Percentiles rank a stretch among this genome's conserved stretches.
Conservation (phyloP, 2,329 filamentous ascomycete genomes). For the Alternaria sp. region DNA sequence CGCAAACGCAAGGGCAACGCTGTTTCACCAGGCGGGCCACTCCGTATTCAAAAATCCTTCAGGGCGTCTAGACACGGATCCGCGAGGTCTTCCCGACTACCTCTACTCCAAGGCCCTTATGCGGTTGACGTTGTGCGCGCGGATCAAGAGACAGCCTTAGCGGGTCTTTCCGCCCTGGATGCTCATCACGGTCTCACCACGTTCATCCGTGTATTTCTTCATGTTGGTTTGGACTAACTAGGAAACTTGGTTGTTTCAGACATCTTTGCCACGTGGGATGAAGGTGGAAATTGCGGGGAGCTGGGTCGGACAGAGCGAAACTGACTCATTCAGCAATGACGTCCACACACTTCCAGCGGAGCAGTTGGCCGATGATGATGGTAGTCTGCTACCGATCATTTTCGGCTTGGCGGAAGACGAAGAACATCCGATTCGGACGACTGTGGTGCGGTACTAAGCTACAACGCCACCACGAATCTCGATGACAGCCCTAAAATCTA, state of each 20-base stretch:
- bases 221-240: neutral
- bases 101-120: neutral
- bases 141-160: neutral
- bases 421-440: neutral
- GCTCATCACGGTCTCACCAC: neutral
- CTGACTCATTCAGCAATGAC: neutral
- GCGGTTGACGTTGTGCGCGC: neutral
- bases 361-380: neutral
- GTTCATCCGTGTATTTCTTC: neutral
- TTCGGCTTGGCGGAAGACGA: neutral
- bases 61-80: conserved; percentile 1
- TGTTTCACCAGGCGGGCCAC: neutral
- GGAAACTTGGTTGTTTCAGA: conserved; percentile 1
- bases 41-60: neutral
- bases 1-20: neutral
- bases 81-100: neutral
- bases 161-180: neutral
- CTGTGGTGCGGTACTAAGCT: neutral
- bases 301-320: neutral
- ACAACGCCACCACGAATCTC: neutral
- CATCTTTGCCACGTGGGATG: neutral
- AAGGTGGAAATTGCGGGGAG: conserved; percentile 1
- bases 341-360: neutral
- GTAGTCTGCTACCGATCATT: neutral
- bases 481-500: neutral